Evolutionary conservation across 2,329 filamentous ascomycete genomes (phyloP).

Genomic region (Lasiodiplodia hormozganensis): DNA sequence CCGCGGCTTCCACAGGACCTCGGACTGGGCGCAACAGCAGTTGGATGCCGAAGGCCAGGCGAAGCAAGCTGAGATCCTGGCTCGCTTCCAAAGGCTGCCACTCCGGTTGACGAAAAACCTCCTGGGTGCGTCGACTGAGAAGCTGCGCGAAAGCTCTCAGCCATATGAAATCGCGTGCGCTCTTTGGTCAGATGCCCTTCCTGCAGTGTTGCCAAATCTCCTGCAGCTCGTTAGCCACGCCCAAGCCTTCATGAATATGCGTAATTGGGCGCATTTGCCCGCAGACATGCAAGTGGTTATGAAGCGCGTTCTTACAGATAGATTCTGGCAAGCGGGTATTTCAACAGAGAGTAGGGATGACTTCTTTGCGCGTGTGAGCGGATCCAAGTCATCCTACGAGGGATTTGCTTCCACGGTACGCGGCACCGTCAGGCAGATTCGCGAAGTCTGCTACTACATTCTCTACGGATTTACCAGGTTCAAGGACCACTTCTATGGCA

Average conservation of each 20-base stretch:
- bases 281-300: conserved; percentile 79
- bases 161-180: conserved; percentile 77
- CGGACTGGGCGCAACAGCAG: conserved; percentile 81
- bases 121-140: conserved; percentile 90
- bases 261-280: conserved; percentile 81
- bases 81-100: conserved; percentile 77
- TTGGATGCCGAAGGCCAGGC: conserved; percentile 81
- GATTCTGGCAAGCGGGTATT: conserved; percentile 98
- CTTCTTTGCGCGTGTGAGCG: conserved; percentile 89
- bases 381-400: conserved; percentile 88
- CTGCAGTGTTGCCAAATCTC: conserved; percentile 82
- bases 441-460: conserved; percentile 93
- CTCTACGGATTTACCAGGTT: conserved; percentile 92
- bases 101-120: conserved; percentile 89
- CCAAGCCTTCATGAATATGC: conserved; percentile 86
- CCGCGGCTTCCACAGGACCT: conserved; percentile 74
- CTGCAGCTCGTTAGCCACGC: conserved; percentile 87
- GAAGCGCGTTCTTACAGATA: conserved; percentile 83
- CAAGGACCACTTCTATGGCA: conserved; percentile 89
- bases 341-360: conserved; percentile 95
- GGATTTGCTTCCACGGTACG: conserved; percentile 93
- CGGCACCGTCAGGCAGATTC: conserved; percentile 84
- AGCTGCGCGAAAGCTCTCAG: conserved; percentile 74
- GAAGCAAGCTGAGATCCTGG: conserved; percentile 79
- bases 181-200: conserved; percentile 86